phyloP scores from a whole-genome alignment of 345 rosid species.

The Populus alba region DNA sequence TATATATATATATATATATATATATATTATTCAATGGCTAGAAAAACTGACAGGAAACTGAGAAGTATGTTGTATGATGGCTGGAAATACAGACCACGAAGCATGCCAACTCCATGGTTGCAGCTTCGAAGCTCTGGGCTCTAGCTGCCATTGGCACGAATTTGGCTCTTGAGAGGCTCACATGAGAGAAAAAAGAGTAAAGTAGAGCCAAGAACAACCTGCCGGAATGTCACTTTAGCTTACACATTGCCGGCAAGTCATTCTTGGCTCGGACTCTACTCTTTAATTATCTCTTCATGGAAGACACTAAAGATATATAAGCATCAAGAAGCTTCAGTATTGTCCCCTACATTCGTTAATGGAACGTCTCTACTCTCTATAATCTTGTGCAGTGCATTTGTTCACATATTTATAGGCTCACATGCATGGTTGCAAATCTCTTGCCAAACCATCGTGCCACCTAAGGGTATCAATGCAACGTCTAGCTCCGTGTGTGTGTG shows the following conservation, averaged over 20 bases:
- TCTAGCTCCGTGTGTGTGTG: too few species aligned
- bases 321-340: neutral
- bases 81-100: too few species aligned
- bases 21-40: too few species aligned
- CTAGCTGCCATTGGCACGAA: neutral
- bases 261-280: neutral
- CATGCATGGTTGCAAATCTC: too few species aligned
- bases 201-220: neutral
- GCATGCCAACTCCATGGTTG: too few species aligned
- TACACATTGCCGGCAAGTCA: neutral
- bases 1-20: too few species aligned
- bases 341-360: neutral
- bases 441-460: too few species aligned
- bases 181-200: slow-evolving; percentile 10
- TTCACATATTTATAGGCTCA: too few species aligned
- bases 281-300: neutral
- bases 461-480: too few species aligned
- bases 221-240: neutral
- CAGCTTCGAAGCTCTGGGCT: neutral
- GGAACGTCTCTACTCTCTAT: neutral
- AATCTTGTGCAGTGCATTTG: too few species aligned
- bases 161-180: neutral
- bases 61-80: too few species aligned
- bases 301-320: neutral
- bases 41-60: too few species aligned